Evolutionary conservation across 345 rosid genomes (phyloP).

Genomic region (Psidium guajava): DNA sequence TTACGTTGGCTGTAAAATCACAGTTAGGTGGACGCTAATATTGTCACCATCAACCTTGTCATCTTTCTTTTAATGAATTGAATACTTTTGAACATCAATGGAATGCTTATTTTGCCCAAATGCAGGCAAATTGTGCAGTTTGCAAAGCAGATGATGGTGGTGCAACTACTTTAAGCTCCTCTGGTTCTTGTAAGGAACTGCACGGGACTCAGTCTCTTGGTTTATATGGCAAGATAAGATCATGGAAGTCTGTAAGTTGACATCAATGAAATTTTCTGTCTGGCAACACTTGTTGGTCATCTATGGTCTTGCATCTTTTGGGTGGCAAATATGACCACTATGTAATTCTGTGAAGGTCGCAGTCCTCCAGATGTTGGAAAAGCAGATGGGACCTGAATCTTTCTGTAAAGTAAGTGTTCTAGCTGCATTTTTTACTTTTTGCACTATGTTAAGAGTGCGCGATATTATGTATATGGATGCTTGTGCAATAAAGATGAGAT

Average conservation of each 20-base stretch:
- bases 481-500: not conserved
- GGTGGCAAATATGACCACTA: not conserved
- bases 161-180: constrained; percentile 69
- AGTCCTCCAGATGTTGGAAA: constrained; percentile 93
- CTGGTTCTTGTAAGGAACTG: constrained; percentile 80
- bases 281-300: not conserved
- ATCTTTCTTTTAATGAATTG: not conserved
- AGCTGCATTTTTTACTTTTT: not conserved
- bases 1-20: not conserved
- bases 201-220: constrained; percentile 84
- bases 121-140: constrained; percentile 88
- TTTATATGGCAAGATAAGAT: constrained; percentile 77
- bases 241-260: constrained; percentile 93
- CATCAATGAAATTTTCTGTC: not conserved
- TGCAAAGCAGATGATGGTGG: constrained; percentile 93
- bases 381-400: constrained; percentile 98
- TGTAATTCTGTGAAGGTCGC: constrained; percentile 47
- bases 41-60: not conserved
- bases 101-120: constrained; percentile 3
- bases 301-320: not conserved
- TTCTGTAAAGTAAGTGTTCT: constrained; percentile 65
- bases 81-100: not conserved
- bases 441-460: not conserved
- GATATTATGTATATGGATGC: not conserved
- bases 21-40: not conserved